phyloP scores from a whole-genome alignment of 2,329 filamentous ascomycete genomes.

The Ophiosphaerella narmari region DNA sequence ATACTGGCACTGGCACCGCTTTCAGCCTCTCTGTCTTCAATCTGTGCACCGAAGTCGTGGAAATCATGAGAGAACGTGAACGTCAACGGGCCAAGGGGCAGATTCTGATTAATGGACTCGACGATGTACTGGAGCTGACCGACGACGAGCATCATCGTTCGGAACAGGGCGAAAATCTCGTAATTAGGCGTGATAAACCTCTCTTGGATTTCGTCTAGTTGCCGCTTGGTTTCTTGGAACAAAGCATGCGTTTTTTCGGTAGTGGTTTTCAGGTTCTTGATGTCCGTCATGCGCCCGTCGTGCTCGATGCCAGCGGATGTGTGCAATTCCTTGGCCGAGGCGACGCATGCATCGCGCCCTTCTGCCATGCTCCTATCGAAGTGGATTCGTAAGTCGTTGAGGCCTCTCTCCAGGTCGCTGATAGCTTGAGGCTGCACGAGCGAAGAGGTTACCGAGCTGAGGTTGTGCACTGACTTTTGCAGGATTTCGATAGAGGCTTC shows the following conservation, averaged over 20 bases:
- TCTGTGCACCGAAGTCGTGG: neutral
- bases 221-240: no score
- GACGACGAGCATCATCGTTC: neutral
- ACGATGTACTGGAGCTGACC: conserved; percentile 1
- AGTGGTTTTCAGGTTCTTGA: neutral
- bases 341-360: neutral
- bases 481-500: neutral
- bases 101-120: conserved; percentile 14
- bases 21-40: neutral
- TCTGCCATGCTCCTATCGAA: neutral
- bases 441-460: conserved; percentile 1
- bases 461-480: conserved; percentile 1
- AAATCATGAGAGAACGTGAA: neutral
- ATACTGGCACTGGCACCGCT: neutral
- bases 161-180: conserved; percentile 5
- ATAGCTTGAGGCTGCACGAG: no score
- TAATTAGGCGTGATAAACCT: conserved; percentile 11
- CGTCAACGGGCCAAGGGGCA: conserved; percentile 2
- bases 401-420: no score
- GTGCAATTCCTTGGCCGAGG: conserved; percentile 3
- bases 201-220: conserved; percentile 1
- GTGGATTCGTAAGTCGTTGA: no score
- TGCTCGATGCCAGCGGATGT: neutral
- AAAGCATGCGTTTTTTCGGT: neutral
- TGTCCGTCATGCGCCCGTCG: neutral